Base-by-base conservation (phyloP, 257 asterid species). In the Linderniella brevidens region DNA sequence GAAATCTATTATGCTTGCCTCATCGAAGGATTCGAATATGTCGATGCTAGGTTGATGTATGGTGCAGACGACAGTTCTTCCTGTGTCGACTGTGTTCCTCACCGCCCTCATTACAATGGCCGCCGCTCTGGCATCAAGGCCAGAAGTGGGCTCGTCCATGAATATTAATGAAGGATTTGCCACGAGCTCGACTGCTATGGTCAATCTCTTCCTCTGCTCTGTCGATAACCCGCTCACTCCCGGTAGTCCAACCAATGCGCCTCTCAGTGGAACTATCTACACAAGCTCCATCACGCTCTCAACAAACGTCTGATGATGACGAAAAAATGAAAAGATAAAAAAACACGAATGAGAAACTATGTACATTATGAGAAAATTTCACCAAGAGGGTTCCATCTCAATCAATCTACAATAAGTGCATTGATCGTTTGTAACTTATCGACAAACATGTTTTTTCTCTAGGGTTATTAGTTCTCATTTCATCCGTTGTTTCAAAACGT, bases 131-230 rank as follows among this genome's bases (percentile, higher is more conserved):
- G 83, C 79, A 50, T 75, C 83, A 0, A 75, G 60, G 8, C 83
- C 83, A 35, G 79, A 75, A 36, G 82, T 74, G 9, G 82, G 82
- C 32, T 74, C 82, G 12, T 74, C 82, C 82, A 74, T 74, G 12
- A 70, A 74, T 49, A 70, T 64, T 40, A 70, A 66, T 4, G 78
- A 70, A 8, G 81, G 82, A 58, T 74, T 74, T 11, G 72, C 78
- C 39, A 70, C 78, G 13, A 74, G 67, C 63, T 74, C 82, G 0
- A 74, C 75, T 4, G 77, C 83, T n/a, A 71, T 63, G 0, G 82
- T 77, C 17, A 73, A 64, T 59, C 86, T 60, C 69, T 77, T 77
- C 3, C 86, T 64, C 18, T 77, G 86, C 66, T 77, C 86, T 0
- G 73, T 46, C 5, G 86, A 70, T 9, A 77, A 72, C 39, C 86